These are phyloP conservation scores for Tephrocybe sp. DNA, from an alignment of 768 basidiomycete genomes.

Conservation along the genomic window DNA sequence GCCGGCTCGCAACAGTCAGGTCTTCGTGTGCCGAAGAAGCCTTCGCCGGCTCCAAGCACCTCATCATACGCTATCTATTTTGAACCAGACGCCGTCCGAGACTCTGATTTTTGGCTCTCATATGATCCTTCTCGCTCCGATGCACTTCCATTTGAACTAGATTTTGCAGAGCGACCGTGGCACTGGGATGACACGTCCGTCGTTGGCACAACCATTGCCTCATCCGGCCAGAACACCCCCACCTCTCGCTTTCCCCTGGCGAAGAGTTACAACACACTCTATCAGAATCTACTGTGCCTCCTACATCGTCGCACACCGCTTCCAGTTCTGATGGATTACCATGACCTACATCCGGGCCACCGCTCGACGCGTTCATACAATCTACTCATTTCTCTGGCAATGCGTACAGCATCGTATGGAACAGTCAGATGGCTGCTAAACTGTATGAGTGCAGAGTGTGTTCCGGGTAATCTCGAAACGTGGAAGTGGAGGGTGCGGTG, in stretches of 20 bases:
- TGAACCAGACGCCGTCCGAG: constrained; percentile 22
- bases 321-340: constrained; percentile 48
- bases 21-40: not conserved
- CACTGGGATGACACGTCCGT: constrained; percentile 13
- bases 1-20: not conserved
- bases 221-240: not conserved
- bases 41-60: not conserved
- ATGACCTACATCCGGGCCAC: constrained; percentile 35
- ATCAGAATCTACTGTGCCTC: constrained; percentile 42
- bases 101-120: constrained; percentile 23
- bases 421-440: constrained; percentile 44
- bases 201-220: constrained; percentile 9
- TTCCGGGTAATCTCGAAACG: constrained; percentile 53
- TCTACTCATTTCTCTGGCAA: constrained; percentile 43
- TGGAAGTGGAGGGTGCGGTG: constrained; percentile 56
- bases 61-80: constrained; percentile 13
- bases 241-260: constrained; percentile 25
- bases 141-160: not conserved
- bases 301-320: constrained; percentile 31
- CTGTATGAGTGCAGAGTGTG: constrained; percentile 42
- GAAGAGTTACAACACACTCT: constrained; percentile 32
- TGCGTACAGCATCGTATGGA: constrained; percentile 51
- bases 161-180: not conserved
- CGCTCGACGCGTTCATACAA: constrained; percentile 48
- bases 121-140: constrained; percentile 23